These are phyloP conservation scores for Chimonanthus praecox DNA, from an alignment of 164 flowering plant species.

Conservation along the genomic window DNA sequence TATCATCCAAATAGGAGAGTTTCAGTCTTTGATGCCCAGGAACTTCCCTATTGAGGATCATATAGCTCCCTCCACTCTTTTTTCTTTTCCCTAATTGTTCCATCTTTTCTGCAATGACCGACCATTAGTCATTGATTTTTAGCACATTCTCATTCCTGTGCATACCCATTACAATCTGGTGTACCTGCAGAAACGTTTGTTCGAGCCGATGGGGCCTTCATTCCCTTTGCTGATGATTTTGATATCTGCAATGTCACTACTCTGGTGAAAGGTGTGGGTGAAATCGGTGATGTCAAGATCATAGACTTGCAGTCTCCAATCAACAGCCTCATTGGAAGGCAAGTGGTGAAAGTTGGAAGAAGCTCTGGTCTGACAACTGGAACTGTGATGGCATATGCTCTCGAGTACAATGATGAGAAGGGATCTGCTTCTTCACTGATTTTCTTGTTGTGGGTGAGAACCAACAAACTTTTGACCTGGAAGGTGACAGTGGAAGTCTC, in stretches of 20 bases:
- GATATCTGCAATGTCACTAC: constrained; percentile 68
- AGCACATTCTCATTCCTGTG: constrained; percentile 21
- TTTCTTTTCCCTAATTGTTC: background rate
- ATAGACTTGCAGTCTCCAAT: constrained; percentile 80
- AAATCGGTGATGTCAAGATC: constrained; percentile 60
- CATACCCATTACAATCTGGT: constrained; percentile 13
- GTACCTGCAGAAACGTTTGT: constrained; percentile 83
- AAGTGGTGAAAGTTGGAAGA: constrained; percentile 87
- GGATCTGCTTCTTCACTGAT: constrained; percentile 91
- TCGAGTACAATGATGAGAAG: constrained; percentile 94
- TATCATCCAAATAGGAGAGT: too few relatives aligned
- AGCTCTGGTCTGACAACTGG: constrained; percentile 92
- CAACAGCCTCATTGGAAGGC: constrained; percentile 71
- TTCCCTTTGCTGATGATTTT: constrained; percentile 85
- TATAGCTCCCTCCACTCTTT: background rate
- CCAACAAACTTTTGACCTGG: constrained; percentile 89
- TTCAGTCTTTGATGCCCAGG: too few relatives aligned
- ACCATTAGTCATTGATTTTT: background rate
- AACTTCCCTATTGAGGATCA: background rate
- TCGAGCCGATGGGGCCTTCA: constrained; percentile 95
- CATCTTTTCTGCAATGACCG: background rate
- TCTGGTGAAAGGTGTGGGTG: constrained; percentile 72
- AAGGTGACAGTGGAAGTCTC: constrained; percentile 97
- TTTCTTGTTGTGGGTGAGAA: constrained; percentile 94
- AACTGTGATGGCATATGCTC: constrained; percentile 85